Evolutionary conservation across 129 eudicot genomes (phyloP).

Genomic region (Centrapalus pauciflorus): DNA sequence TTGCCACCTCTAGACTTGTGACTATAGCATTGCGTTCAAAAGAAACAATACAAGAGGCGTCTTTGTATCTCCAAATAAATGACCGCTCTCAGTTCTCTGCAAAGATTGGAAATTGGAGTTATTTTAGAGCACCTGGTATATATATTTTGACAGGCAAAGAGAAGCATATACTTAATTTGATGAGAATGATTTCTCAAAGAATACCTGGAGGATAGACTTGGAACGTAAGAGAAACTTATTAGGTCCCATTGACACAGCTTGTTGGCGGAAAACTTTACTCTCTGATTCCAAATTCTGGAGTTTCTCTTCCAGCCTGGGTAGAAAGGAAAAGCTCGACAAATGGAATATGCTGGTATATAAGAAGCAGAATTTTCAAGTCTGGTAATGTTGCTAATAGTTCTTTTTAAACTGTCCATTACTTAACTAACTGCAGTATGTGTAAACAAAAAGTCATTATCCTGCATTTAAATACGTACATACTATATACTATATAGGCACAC

Average conservation of each 20-base stretch:
- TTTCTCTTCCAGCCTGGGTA: constrained; percentile 80
- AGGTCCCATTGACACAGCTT: constrained; percentile 90
- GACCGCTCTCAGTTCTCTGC: constrained; percentile 88
- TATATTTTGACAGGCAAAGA: neutral
- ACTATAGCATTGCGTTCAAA: constrained; percentile 9
- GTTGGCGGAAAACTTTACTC: constrained; percentile 96
- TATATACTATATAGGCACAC: too few species aligned
- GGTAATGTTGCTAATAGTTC: too few species aligned
- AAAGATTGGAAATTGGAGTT: constrained; percentile 19
- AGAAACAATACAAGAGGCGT: constrained; percentile 42
- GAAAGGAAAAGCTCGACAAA: constrained; percentile 1
- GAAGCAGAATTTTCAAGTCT: too few species aligned
- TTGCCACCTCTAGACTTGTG: constrained; percentile 10
- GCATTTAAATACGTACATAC: too few species aligned
- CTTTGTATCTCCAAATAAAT: constrained; percentile 51
- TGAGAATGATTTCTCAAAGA: neutral
- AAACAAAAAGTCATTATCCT: too few species aligned
- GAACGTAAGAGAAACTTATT: constrained; percentile 77
- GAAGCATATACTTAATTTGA: neutral
- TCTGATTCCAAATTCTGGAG: constrained; percentile 79
- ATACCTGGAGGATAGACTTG: constrained; percentile 88
- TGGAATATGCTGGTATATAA: neutral
- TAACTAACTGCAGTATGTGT: too few species aligned
- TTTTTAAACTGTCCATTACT: too few species aligned
- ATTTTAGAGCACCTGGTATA: neutral